These are phyloP conservation scores for Truncatella angustata DNA, from an alignment of 2,329 filamentous ascomycete species.

Conservation along the genomic window DNA sequence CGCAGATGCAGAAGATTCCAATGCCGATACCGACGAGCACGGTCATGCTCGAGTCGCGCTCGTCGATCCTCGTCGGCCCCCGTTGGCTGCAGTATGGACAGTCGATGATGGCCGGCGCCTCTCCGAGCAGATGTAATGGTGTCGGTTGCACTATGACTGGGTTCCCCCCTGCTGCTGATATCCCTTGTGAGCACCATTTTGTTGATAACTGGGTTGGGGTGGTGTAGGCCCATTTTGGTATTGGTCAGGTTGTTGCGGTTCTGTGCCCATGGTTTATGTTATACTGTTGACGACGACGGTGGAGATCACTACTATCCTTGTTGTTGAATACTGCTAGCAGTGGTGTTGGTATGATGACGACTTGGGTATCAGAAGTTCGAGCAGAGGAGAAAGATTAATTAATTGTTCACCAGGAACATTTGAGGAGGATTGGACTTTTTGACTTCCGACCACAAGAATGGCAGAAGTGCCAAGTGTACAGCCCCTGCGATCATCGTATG, in stretches of 20 bases:
- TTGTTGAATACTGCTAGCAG: too few relatives aligned
- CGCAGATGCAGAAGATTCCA: constrained; percentile 10
- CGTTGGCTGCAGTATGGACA: constrained; percentile 13
- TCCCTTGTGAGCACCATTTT: background rate
- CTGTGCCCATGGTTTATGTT: background rate
- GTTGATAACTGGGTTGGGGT: background rate
- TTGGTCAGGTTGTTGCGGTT: background rate
- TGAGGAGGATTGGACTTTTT: too few relatives aligned
- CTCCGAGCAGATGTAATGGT: background rate
- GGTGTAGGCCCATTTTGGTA: background rate
- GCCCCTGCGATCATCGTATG: background rate
- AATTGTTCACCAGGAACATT: too few relatives aligned
- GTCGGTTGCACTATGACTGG: background rate
- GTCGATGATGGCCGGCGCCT: constrained; percentile 12
- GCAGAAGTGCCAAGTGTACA: background rate
- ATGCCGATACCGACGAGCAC: constrained; percentile 12
- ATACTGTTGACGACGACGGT: background rate
- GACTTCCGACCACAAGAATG: background rate
- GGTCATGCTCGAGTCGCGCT: constrained; percentile 15
- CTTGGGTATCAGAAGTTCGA: too few relatives aligned
- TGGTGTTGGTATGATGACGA: too few relatives aligned
- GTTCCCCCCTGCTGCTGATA: background rate
- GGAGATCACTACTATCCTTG: too few relatives aligned
- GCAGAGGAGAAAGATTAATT: too few relatives aligned
- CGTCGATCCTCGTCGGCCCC: constrained; percentile 11